Percentiles rank a stretch among this genome's conserved stretches.
These are phyloP conservation scores for Picochlorum sp. DNA, from an alignment of 139 green algal species.

Conservation along the genomic window DNA sequence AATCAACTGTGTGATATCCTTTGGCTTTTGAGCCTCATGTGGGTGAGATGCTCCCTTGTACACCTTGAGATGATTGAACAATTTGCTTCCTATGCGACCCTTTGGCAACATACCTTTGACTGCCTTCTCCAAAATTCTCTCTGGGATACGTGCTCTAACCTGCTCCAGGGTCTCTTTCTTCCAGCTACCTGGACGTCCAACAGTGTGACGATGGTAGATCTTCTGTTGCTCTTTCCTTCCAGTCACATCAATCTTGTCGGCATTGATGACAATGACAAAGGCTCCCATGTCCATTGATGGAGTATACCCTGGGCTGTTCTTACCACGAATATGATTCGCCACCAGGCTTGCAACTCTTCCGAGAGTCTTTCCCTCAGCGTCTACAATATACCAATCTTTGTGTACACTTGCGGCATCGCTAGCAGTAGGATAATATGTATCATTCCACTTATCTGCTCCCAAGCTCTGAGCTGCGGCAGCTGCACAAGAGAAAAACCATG, in stretches of 20 bases:
- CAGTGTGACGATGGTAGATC: slow-evolving; percentile 83
- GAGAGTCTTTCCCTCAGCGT: slow-evolving; percentile 89
- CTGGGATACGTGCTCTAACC: slow-evolving; percentile 78
- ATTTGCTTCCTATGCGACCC: slow-evolving; percentile 66
- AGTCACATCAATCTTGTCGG: slow-evolving; percentile 82
- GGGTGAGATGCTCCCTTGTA: slow-evolving; percentile 84
- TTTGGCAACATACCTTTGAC: slow-evolving; percentile 98
- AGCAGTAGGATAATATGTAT: slow-evolving; percentile 90
- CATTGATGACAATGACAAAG: slow-evolving; percentile 95
- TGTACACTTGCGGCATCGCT: slow-evolving; percentile 59
- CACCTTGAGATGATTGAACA: slow-evolving; percentile 93
- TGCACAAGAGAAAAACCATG: neutral
- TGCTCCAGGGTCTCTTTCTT: slow-evolving; percentile 72
- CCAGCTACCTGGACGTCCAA: slow-evolving; percentile 63
- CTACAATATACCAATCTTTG: slow-evolving; percentile 92
- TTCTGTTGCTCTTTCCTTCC: slow-evolving; percentile 87
- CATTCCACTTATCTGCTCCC: slow-evolving; percentile 77
- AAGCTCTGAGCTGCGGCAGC: slow-evolving; percentile 3
- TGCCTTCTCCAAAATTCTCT: slow-evolving; percentile 95
- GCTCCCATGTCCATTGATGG: slow-evolving; percentile 94
- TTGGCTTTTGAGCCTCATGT: slow-evolving; percentile 85
- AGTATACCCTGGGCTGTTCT: slow-evolving; percentile 76
- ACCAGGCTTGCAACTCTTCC: slow-evolving; percentile 79
- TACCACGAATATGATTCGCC: slow-evolving; percentile 86
- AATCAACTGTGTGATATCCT: slow-evolving; percentile 79